Evolutionary conservation across 257 asterid genomes (phyloP).

Genomic region (Osmanthus fragrans): DNA sequence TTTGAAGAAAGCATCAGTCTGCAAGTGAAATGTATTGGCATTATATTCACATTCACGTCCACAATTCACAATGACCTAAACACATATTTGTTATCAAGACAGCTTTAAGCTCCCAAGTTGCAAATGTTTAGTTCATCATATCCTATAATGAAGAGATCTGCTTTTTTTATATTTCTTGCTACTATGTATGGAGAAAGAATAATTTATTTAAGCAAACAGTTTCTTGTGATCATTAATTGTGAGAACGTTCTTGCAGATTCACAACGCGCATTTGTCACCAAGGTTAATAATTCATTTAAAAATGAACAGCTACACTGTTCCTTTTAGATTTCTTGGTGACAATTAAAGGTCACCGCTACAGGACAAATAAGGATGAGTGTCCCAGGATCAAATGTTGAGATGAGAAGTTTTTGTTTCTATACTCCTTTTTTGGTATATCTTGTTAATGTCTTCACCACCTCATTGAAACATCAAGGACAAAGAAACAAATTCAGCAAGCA

Average conservation of each 20-base stretch:
- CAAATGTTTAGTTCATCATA: not conserved
- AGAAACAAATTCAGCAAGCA: not conserved
- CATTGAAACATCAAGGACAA: not conserved
- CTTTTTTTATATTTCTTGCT: not conserved
- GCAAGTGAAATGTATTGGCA: conserved; percentile 35
- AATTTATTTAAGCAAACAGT: not conserved
- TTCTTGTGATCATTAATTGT: not conserved
- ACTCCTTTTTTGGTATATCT: not conserved
- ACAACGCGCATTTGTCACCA: not conserved
- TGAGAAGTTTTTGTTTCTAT: not conserved
- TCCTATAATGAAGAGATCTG: not conserved
- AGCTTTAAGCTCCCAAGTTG: not conserved
- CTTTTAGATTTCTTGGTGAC: not conserved
- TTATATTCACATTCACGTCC: not conserved
- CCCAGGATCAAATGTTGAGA: not conserved
- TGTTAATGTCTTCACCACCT: not conserved
- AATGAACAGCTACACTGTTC: not conserved
- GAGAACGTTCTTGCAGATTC: not conserved
- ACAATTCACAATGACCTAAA: not conserved
- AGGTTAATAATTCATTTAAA: not conserved
- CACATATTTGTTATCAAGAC: not conserved
- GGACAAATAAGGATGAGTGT: not conserved
- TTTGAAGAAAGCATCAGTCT: conserved; percentile 86
- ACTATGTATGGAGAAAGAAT: not conserved
- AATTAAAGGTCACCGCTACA: not conserved